Base-by-base conservation (phyloP, 805 yeast genomes). In the Blastobotrys muscicola region DNA sequence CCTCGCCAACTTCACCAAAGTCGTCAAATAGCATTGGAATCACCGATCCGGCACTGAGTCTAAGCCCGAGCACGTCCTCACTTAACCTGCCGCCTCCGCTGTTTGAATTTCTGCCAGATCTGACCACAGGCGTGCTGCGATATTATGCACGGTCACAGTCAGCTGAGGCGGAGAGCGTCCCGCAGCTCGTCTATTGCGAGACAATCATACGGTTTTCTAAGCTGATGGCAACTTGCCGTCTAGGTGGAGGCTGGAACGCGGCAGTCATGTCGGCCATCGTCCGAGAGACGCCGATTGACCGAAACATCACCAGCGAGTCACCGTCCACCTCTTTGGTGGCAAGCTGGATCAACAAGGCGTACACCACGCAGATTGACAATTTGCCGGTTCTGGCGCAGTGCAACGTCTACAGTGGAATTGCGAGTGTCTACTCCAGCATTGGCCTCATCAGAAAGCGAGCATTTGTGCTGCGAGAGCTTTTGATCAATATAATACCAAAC, bases 151-250 rank as follows among this genome's bases (percentile, higher is more conserved):
- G 64, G 33, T 78, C 90, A 33, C 66, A 75, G 4, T 58, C 67
- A 33, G 78, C 74, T 44, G 69, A 72, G 7, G 85, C 79, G 44
- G 95, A 90, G 50, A 75, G 75, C 50, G 89, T 82, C 0, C 97
- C 97, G 0, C 90, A 80, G 46, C 61, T 82, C 1, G 87, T 87
- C 0, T 83, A 78, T 50, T 76, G 82, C 36, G 95, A 86, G 50
- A 70, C 81, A 1, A 66, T 83, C 2, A 51, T 87, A 29, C 69
- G 96, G 46, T 74, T 71, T 41, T 64, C 80, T 15, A 76, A 77
- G 44, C 71, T 84, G 42, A 72, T 82, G 71, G 69, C 80, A 1
- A 58, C 68, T 8, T 59, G 78, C 3, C 69, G 69, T 48, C 56
- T 71, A 2, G 73, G 75, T 30, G 75, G 75, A 7, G 74, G 72